A percentile compares a stretch with the other conserved stretches of the same genome.
These are phyloP conservation scores for Prosopis cineraria DNA, from an alignment of 306 rosid species.

Conservation along the genomic window DNA sequence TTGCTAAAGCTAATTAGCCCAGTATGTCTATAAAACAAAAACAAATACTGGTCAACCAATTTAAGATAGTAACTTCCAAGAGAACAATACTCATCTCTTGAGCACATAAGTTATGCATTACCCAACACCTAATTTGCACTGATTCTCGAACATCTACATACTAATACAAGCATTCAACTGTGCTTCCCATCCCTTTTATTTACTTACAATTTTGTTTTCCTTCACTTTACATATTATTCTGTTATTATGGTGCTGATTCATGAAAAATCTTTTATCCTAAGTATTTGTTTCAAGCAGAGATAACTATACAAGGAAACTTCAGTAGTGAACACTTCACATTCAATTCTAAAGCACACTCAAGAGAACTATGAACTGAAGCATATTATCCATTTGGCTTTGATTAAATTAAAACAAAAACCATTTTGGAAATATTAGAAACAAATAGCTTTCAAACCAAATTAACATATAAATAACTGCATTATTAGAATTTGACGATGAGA, in stretches of 20 bases:
- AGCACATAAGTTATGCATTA: constrained; percentile 16
- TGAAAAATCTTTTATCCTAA: neutral
- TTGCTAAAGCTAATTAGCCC: constrained; percentile 15
- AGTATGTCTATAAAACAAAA: neutral
- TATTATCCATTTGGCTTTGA: neutral
- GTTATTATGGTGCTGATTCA: neutral
- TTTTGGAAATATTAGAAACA: neutral
- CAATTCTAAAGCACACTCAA: neutral
- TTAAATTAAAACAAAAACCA: neutral
- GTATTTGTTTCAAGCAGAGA: neutral
- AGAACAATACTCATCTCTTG: constrained; percentile 16
- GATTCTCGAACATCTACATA: constrained; percentile 4
- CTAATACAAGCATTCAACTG: constrained; percentile 13
- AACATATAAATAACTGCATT: constrained; percentile 1
- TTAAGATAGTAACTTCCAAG: constrained; percentile 3
- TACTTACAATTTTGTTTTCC: neutral
- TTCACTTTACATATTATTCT: neutral
- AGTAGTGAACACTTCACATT: neutral
- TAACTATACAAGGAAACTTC: neutral
- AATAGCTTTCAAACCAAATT: too few relatives aligned
- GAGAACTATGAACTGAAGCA: neutral
- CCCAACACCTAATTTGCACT: constrained; percentile 12
- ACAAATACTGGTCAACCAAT: constrained; percentile 24
- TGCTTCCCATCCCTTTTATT: constrained; percentile 16
- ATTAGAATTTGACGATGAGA: constrained; percentile 16